These are phyloP conservation scores for Aspergillus ruber DNA, from an alignment of 2,329 filamentous ascomycete species.

Conservation along the genomic window DNA sequence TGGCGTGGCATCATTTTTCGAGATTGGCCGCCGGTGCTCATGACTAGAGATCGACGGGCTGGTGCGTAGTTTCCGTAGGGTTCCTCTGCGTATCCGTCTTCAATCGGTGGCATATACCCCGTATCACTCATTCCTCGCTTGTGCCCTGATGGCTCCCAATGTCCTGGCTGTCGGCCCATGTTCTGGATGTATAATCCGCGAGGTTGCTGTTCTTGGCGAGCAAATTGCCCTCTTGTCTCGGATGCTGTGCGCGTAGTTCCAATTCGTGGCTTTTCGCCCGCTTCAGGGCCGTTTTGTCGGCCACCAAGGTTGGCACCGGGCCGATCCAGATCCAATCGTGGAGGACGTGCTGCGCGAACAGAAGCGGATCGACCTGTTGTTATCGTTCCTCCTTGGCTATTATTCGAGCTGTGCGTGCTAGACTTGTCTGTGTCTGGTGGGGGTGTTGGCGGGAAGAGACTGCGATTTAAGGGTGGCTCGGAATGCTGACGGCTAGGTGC, in stretches of 20 bases:
- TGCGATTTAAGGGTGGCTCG: conserved; percentile 63
- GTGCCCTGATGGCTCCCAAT: conserved; percentile 25
- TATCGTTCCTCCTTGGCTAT: conserved; percentile 19
- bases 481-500: neutral
- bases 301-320: conserved; percentile 29
- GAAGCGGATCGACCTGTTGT: conserved; percentile 43
- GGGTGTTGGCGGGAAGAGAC: conserved; percentile 94
- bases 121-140: conserved; percentile 28
- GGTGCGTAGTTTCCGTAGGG: conserved; percentile 63
- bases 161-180: conserved; percentile 20
- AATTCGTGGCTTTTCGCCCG: conserved; percentile 35
- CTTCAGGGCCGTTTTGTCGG: conserved; percentile 15
- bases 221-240: conserved; percentile 42
- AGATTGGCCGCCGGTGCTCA: conserved; percentile 27
- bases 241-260: conserved; percentile 47
- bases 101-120: conserved; percentile 17
- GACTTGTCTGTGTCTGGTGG: conserved; percentile 78
- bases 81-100: conserved; percentile 37
- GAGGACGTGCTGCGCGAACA: conserved; percentile 42
- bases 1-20: conserved; percentile 18
- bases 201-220: conserved; percentile 21
- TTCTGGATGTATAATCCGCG: conserved; percentile 20
- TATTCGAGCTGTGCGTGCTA: conserved; percentile 20
- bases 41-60: conserved; percentile 35
- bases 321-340: conserved; percentile 37